Evolutionary conservation across 345 rosid species (phyloP).

Genomic region (Pseudoturritis turrita): DNA sequence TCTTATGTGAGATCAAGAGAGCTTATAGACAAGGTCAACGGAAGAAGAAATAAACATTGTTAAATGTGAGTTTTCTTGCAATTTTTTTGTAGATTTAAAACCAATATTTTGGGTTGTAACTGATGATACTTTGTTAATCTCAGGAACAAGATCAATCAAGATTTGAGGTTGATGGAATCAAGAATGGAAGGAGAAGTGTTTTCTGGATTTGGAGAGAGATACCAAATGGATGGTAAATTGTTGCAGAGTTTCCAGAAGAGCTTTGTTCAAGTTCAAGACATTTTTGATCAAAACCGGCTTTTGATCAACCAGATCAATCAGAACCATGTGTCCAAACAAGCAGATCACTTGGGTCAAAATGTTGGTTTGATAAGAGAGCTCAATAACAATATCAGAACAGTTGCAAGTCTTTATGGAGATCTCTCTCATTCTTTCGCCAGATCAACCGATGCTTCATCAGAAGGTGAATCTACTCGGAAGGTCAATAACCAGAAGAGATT

Average conservation of each 20-base stretch:
- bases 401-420: slow-evolving; percentile 78
- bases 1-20: slow-evolving; percentile 25
- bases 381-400: slow-evolving; percentile 80
- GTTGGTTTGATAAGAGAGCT: slow-evolving; percentile 87
- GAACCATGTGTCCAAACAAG: slow-evolving; percentile 80
- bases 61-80: background rate
- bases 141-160: slow-evolving; percentile 27
- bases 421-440: slow-evolving; percentile 65
- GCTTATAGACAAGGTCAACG: slow-evolving; percentile 16
- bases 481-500: slow-evolving; percentile 63
- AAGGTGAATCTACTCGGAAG: slow-evolving; percentile 65
- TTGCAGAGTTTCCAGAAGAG: slow-evolving; percentile 73
- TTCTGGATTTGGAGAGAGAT: slow-evolving; percentile 52
- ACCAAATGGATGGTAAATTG: slow-evolving; percentile 53
- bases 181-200: slow-evolving; percentile 76
- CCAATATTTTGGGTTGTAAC: background rate
- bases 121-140: background rate
- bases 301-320: slow-evolving; percentile 81
- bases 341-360: slow-evolving; percentile 64
- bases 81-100: background rate
- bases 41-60: slow-evolving; percentile 3
- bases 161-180: slow-evolving; percentile 26
- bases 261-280: slow-evolving; percentile 74
- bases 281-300: slow-evolving; percentile 76
- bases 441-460: slow-evolving; percentile 67